Percentiles rank a stretch among this genome's conserved stretches.
These are phyloP conservation scores for Persicaria tinctoria DNA, from an alignment of 148 eudicot species.

Conservation along the genomic window DNA sequence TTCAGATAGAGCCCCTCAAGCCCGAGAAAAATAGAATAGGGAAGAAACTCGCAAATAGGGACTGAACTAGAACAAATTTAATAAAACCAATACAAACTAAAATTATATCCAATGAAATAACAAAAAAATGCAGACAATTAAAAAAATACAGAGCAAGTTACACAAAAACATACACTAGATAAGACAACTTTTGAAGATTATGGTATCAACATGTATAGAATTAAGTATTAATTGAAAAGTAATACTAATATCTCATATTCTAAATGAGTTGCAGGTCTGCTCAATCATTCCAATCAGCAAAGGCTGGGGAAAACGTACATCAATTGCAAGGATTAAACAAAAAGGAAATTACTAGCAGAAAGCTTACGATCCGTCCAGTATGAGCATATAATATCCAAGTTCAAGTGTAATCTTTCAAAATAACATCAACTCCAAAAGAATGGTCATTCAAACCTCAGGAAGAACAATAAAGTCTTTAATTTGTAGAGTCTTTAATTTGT, in stretches of 20 bases:
- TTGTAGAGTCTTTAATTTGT: slow-evolving; percentile 48
- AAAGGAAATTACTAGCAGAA: neutral
- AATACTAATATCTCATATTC: neutral
- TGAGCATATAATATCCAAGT: neutral
- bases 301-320: neutral
- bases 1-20: neutral
- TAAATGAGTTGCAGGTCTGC: neutral
- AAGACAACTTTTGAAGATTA: neutral
- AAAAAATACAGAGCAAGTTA: neutral
- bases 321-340: neutral
- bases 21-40: too few relatives aligned
- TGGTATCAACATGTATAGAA: neutral
- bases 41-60: too few relatives aligned
- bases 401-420: neutral
- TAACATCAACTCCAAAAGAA: neutral
- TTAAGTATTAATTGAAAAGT: neutral
- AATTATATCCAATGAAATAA: too few relatives aligned
- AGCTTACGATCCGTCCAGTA: neutral
- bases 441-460: neutral
- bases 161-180: neutral
- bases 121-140: too few relatives aligned
- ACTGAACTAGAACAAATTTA: too few relatives aligned
- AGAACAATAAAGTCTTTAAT: neutral
- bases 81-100: too few relatives aligned
- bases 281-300: neutral